Base-by-base conservation (phyloP, 345 rosid genomes). In the Toxicodendron radicans region DNA sequence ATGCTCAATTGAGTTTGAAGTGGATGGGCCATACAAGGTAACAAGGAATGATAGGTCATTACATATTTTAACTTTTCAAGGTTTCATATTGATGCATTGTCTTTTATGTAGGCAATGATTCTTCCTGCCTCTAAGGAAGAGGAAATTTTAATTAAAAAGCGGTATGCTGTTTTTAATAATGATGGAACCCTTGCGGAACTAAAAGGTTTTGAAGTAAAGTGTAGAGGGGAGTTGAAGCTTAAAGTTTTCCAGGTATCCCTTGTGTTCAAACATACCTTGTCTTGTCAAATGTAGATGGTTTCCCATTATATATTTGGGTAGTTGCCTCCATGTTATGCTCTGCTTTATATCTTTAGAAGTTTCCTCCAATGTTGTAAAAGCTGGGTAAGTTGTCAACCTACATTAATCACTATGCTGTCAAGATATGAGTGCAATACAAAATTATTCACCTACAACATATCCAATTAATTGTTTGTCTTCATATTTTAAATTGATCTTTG, bases 21-120 rank as follows among this genome's bases (percentile, higher is more conserved):
- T 95, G 78, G 99, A 95, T 87, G 99, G 99, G 76, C 99, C 97
- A 46, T 95, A 95, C 89, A 95, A 95, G 99, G 98, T 92, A 89
- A 78, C 72, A 14, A 59, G 24, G 30, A 65, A 72, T 38, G 57
- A 4, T 48, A 46, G 51, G 38, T 56, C 5, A 14, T 33, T 52
- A 35, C 20, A 56, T 52, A 73, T 73, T 70, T 68, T 56, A 72
- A 27, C n/a, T 65, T 75, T 76, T 79, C 49, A 14, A 62, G 21
- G 64, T 71, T 30, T 78, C 65, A 83, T 73, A 27, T 65, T 65
- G 27, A 63, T 81, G 38, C 45, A 58, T 27, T 77, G 41, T 60
- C 58, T 51, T 76, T 75, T 68, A 51, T 73, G 78, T 75, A 92
- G 98, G 99, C 99, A 73, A 95, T 95, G 99, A 95, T 95, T 83